A percentile compares a stretch with the other conserved stretches of the same genome.
Conservation (phyloP, 116 monocot genomes). For the Dioscorea cayenensis region DNA sequence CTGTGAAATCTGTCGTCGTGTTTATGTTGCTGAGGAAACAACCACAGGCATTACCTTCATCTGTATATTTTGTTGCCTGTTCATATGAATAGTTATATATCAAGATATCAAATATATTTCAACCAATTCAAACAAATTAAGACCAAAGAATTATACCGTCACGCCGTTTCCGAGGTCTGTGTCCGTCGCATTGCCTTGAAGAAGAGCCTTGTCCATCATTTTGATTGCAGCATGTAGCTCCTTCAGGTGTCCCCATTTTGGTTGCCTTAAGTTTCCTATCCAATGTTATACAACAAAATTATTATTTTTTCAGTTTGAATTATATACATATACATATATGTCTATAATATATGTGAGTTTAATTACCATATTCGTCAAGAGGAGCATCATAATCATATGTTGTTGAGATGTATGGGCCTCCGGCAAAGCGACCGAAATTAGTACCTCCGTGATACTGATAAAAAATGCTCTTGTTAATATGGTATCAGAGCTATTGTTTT, state of each 20-base stretch:
- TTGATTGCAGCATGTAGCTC: conserved; percentile 43
- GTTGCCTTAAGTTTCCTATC: conserved; percentile 57
- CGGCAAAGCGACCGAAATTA: conserved; percentile 54
- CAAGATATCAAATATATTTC: no score
- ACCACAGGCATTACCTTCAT: conserved; percentile 8
- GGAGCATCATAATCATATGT: conserved; percentile 74
- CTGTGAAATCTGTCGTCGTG: conserved; percentile 15
- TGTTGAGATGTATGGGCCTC: conserved; percentile 68
- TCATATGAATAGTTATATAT: neutral
- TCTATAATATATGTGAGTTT: neutral
- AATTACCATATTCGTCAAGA: conserved; percentile 68
- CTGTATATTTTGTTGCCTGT: conserved; percentile 36
- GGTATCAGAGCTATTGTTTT: no score
- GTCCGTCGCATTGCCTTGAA: conserved; percentile 16
- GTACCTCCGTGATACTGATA: conserved; percentile 68
- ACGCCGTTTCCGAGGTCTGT: conserved; percentile 12
- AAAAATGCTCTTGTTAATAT: no score
- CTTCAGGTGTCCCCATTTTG: conserved; percentile 71
- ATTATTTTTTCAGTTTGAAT: neutral
- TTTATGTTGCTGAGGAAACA: conserved; percentile 56
- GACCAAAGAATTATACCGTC: neutral
- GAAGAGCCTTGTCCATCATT: conserved; percentile 41
- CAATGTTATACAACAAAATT: neutral
- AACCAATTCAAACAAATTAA: no score
- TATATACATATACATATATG: neutral